These are phyloP conservation scores for Aquilaria yunnanensis DNA, from an alignment of 345 rosid genomes.

Conservation along the genomic window DNA sequence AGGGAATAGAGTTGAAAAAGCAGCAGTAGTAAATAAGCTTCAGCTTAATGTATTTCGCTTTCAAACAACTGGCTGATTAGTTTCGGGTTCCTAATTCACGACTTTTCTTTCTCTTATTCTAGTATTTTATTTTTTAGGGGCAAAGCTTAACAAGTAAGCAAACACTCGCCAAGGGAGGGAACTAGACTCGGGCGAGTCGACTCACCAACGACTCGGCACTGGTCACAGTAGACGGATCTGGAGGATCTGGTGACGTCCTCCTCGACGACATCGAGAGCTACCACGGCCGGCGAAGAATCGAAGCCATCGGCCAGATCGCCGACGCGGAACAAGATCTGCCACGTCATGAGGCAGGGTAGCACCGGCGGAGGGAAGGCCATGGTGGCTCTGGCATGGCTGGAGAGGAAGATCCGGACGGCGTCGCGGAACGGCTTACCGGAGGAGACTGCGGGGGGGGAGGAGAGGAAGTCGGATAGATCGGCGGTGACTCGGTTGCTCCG, in stretches of 20 bases:
- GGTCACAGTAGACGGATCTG: constrained; percentile 73
- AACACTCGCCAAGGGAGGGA: neutral
- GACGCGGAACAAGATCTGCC: constrained; percentile 49
- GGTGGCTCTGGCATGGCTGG: constrained; percentile 37
- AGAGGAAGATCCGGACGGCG: constrained; percentile 33
- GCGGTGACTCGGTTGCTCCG: constrained; percentile 44
- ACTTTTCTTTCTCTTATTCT: neutral
- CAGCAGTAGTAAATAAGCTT: too few species aligned
- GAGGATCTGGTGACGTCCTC: constrained; percentile 63
- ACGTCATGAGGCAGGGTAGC: constrained; percentile 47
- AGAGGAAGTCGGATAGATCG: constrained; percentile 38
- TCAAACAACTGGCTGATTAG: constrained; percentile 1
- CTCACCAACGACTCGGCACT: constrained; percentile 86
- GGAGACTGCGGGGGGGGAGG: constrained; percentile 25
- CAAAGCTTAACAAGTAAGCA: constrained; percentile 9
- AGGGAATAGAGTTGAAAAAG: too few species aligned
- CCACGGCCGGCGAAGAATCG: constrained; percentile 31
- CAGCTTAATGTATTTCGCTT: neutral
- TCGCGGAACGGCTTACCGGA: constrained; percentile 41
- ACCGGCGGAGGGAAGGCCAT: constrained; percentile 33
- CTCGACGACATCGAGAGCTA: constrained; percentile 52
- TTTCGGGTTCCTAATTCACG: neutral
- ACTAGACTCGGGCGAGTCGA: constrained; percentile 11
- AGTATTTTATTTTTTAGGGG: neutral
- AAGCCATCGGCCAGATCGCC: constrained; percentile 36